Evolutionary conservation across 495 filamentous ascomycete species (phyloP), one percentile per base, ranked within the genome.

Genomic region (Collariella sp.): DNA sequence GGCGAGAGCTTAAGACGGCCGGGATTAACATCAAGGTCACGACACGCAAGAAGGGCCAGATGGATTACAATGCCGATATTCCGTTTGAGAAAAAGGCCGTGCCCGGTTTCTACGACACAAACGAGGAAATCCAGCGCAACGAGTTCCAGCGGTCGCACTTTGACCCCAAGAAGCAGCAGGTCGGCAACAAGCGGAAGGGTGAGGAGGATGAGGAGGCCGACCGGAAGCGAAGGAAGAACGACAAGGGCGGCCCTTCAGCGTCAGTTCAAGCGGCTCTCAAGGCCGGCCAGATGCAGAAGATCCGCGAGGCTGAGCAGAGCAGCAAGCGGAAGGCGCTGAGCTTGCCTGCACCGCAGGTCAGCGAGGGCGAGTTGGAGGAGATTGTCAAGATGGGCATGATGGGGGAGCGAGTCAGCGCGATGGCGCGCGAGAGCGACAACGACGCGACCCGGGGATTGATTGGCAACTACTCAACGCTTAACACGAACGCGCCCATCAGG

Each of bases 11-110:
- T 34, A 98, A 98, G 69, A 91, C 89, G 72, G 90, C 94, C 11
- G 93, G 93, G 33, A 97, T 98, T 70, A 97, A 98, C 58, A 91
- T 97, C 73, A 97, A 96, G 70, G 83, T 97, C 33, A 82, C 83
- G n/a, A 94, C 86, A 23, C 81, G 85, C 46, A 96, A 96, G 73
- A 84, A 86, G 71, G 91, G 91, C 1, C 84, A 96, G 75, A 97
- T 98, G 91, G 93, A 98, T 67, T 98, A 98, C 75, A 97, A 97
- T 65, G 94, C 93, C 52, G 93, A 97, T 62, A 93, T 97, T 53
- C 93, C 94, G 3, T 96, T 98, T 61, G 93, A 98, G 70, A 95
- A 95, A 70, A 85, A 83, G 36, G 82, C 91, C 0, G 86, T 87
- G 5, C 80, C 87, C 49, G 93, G 93, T 31, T 98, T 98, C 63